Conservation (phyloP, 345 rosid genomes). For the Dovyalis caffra region DNA sequence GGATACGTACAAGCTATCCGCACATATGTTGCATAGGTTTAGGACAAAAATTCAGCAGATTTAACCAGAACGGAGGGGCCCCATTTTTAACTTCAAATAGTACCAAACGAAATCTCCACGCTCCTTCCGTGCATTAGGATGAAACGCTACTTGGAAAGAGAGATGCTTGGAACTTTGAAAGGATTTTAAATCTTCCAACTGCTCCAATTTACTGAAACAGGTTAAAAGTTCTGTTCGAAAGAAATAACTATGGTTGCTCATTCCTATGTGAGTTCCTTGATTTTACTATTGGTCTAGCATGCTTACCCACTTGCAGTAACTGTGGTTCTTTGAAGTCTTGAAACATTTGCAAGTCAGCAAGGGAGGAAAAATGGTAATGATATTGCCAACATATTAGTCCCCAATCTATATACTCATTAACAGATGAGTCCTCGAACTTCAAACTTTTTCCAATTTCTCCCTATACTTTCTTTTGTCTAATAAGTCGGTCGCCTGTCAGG, state of each 20-base stretch:
- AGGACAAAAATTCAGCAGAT: background rate
- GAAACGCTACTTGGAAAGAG: too few relatives aligned
- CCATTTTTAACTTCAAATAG: background rate
- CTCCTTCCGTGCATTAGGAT: background rate
- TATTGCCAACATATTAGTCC: background rate
- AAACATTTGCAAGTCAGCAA: too few relatives aligned
- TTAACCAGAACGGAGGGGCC: background rate
- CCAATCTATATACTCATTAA: background rate
- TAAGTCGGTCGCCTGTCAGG: too few relatives aligned
- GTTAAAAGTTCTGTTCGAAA: background rate
- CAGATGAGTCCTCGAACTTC: background rate
- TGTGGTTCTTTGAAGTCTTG: background rate
- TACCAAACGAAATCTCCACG: background rate
- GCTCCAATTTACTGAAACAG: background rate
- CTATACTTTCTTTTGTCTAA: background rate
- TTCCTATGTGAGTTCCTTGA: background rate
- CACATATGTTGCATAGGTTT: constrained; percentile 13
- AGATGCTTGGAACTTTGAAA: too few relatives aligned
- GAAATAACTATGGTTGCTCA: too few relatives aligned
- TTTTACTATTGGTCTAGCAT: too few relatives aligned
- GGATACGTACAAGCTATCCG: constrained; percentile 15
- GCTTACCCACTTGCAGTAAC: background rate
- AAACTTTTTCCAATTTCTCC: background rate
- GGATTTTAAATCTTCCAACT: too few relatives aligned
- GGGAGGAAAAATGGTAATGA: too few relatives aligned